Evolutionary conservation across 306 rosid species (phyloP).

Genomic region (Rubus parviflorus): DNA sequence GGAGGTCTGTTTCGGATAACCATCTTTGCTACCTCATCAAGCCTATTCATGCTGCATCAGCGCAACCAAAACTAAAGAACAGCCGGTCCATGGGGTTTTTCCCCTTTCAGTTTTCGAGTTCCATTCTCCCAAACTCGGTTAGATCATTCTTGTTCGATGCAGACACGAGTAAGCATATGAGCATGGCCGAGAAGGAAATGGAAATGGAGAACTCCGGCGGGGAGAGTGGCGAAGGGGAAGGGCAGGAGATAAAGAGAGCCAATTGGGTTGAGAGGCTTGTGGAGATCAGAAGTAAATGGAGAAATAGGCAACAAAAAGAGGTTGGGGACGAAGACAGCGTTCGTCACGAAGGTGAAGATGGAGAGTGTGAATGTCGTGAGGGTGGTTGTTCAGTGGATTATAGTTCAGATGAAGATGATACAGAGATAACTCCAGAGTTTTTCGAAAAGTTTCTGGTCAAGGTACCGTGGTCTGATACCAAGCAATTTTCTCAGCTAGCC

Average conservation of each 20-base stretch:
- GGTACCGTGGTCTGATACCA: conserved; percentile 72
- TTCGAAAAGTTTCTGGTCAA: conserved; percentile 58
- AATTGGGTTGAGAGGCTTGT: conserved; percentile 87
- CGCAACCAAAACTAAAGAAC: conserved; percentile 52
- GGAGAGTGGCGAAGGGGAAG: conserved; percentile 37
- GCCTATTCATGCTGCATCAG: conserved; percentile 40
- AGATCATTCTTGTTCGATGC: conserved; percentile 59
- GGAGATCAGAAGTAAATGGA: conserved; percentile 83
- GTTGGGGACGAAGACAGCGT: conserved; percentile 35
- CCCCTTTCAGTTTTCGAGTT: conserved; percentile 59
- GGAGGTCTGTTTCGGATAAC: conserved; percentile 65
- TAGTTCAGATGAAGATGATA: conserved; percentile 47
- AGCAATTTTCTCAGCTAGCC: conserved; percentile 69
- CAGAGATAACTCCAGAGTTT: conserved; percentile 36
- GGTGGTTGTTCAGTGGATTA: conserved; percentile 57
- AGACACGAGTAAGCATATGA: conserved; percentile 50
- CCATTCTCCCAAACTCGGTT: conserved; percentile 59
- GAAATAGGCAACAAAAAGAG: conserved; percentile 44
- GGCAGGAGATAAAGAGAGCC: conserved; percentile 51
- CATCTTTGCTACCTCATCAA: conserved; percentile 48
- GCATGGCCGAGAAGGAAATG: conserved; percentile 37
- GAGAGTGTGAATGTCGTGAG: conserved; percentile 53
- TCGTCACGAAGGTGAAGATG: conserved; percentile 21
- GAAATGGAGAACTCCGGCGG: conserved; percentile 23
- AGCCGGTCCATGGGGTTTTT: conserved; percentile 50